Evolutionary conservation across 2,329 filamentous ascomycete species (phyloP).

Genomic region (Berkeleyomyces rouxiae): DNA sequence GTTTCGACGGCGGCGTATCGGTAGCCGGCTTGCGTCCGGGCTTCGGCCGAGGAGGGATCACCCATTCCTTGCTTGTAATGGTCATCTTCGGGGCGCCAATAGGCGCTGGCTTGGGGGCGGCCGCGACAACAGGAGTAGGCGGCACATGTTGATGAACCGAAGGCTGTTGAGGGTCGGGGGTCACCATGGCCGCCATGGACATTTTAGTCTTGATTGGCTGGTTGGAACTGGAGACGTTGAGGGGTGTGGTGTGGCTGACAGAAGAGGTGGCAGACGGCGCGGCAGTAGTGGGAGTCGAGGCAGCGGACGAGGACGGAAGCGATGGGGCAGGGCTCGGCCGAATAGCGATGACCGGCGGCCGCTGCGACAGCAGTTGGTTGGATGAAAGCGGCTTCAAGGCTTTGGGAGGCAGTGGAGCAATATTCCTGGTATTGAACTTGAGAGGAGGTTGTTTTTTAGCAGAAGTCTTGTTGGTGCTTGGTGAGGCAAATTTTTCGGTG

Average conservation of each 20-base stretch:
- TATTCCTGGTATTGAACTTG: background rate
- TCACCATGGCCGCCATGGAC: slow-evolving; percentile 32
- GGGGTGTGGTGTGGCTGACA: slow-evolving; percentile 18
- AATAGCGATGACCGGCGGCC: slow-evolving; percentile 11
- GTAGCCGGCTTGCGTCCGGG: slow-evolving; percentile 88
- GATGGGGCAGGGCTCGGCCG: slow-evolving; percentile 10
- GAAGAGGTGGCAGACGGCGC: no score
- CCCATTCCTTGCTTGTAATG: slow-evolving; percentile 72
- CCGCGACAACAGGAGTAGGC: background rate
- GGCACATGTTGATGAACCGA: slow-evolving; percentile 6
- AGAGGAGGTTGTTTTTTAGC: background rate
- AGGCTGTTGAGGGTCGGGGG: slow-evolving; percentile 21
- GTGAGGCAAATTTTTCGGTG: slow-evolving; percentile 13
- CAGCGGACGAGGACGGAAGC: slow-evolving; percentile 16
- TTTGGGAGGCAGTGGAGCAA: slow-evolving; percentile 7
- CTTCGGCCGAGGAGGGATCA: slow-evolving; percentile 69
- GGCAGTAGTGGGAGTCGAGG: slow-evolving; percentile 19
- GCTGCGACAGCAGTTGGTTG: slow-evolving; percentile 3
- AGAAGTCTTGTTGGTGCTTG: slow-evolving; percentile 1
- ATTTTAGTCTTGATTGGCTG: slow-evolving; percentile 21
- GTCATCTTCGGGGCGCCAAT: slow-evolving; percentile 32
- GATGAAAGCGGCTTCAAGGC: background rate
- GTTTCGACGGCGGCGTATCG: slow-evolving; percentile 80
- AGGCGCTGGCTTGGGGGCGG: background rate
- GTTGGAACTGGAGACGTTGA: slow-evolving; percentile 18